Evolutionary conservation across 2,329 filamentous ascomycete species (phyloP).

Genomic region (Scytalidium sp.): DNA sequence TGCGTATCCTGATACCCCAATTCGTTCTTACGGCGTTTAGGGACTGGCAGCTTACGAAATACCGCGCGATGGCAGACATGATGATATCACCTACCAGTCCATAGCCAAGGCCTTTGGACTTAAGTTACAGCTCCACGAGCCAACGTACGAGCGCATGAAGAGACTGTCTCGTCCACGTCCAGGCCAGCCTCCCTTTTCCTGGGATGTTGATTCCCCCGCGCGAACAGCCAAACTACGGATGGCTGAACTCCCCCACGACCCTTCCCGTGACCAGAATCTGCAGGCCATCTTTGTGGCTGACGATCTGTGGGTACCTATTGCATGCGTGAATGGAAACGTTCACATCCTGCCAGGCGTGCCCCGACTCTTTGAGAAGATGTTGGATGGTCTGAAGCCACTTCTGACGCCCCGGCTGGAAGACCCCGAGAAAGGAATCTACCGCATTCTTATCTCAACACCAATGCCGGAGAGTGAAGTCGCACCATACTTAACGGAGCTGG

Average conservation of each 20-base stretch:
- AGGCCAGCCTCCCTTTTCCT: slow-evolving; percentile 73
- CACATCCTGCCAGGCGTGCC: slow-evolving; percentile 93
- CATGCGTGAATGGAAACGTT: slow-evolving; percentile 86
- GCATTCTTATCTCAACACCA: slow-evolving; percentile 84
- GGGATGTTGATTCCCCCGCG: slow-evolving; percentile 77
- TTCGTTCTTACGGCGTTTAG: slow-evolving; percentile 4
- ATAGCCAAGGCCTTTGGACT: slow-evolving; percentile 87
- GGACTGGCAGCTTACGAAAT: background rate
- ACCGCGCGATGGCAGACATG: slow-evolving; percentile 59
- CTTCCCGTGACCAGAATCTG: slow-evolving; percentile 57
- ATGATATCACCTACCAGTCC: slow-evolving; percentile 95
- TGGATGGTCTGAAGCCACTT: slow-evolving; percentile 71
- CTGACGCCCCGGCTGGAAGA: slow-evolving; percentile 71
- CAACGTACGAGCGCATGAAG: slow-evolving; percentile 81
- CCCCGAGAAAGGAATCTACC: slow-evolving; percentile 74
- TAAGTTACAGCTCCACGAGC: slow-evolving; percentile 72
- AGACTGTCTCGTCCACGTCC: slow-evolving; percentile 70
- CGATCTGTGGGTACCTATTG: slow-evolving; percentile 86
- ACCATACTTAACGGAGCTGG: slow-evolving; percentile 76
- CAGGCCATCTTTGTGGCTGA: slow-evolving; percentile 79
- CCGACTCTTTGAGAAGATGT: slow-evolving; percentile 71
- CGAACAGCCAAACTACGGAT: slow-evolving; percentile 84
- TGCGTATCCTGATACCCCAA: slow-evolving; percentile 40
- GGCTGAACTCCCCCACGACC: slow-evolving; percentile 81
- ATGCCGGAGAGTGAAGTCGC: slow-evolving; percentile 84